A percentile compares a stretch with the other conserved stretches of the same genome.
phyloP scores from a whole-genome alignment of 1,284 basidiomycete species.

The Malassezia sympodialis region DNA sequence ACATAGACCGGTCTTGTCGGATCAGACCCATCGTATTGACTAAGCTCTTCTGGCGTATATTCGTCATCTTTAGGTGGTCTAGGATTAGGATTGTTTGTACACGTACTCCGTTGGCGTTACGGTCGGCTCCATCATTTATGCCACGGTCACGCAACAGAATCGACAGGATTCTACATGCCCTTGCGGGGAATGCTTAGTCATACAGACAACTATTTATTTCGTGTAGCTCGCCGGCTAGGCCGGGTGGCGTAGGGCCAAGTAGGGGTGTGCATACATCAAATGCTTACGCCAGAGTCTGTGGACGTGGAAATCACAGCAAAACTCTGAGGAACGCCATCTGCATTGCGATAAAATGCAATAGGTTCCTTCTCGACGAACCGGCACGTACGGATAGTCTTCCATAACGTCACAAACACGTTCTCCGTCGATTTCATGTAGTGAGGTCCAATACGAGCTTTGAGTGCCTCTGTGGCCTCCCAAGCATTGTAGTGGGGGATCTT shows the following conservation, averaged over 20 bases:
- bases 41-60: slow-evolving; percentile 61
- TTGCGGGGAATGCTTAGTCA: not conserved
- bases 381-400: slow-evolving; percentile 52
- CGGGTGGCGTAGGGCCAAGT: not conserved
- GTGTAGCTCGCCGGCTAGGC: not conserved
- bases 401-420: slow-evolving; percentile 53
- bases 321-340: slow-evolving; percentile 37
- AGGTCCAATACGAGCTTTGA: slow-evolving; percentile 66
- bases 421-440: slow-evolving; percentile 54
- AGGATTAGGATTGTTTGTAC: not conserved
- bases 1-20: slow-evolving; percentile 66
- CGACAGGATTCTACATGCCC: no score
- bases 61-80: slow-evolving; percentile 67
- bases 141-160: not conserved
- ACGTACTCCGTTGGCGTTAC: slow-evolving; percentile 36
- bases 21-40: slow-evolving; percentile 61
- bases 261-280: slow-evolving; percentile 23
- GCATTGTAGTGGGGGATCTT: slow-evolving; percentile 51
- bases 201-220: not conserved
- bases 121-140: slow-evolving; percentile 23
- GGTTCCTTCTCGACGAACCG: slow-evolving; percentile 44
- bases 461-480: slow-evolving; percentile 83
- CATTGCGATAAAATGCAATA: slow-evolving; percentile 44
- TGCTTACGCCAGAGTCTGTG: slow-evolving; percentile 41
- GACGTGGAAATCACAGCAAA: slow-evolving; percentile 25